Conservation (phyloP, 1,284 basidiomycete species). For the Xanthoconium separans region DNA sequence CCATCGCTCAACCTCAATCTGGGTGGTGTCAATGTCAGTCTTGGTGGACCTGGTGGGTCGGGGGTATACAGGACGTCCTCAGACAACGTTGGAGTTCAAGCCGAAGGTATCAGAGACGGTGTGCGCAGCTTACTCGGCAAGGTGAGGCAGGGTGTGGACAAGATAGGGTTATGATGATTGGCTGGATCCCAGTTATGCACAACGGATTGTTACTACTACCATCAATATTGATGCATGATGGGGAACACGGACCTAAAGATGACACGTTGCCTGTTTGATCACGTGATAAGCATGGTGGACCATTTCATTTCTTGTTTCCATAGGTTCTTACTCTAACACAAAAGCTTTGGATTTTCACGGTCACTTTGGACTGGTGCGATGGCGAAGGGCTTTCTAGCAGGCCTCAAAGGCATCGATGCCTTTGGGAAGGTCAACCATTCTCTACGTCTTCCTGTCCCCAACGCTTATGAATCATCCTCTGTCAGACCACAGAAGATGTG, state of each 20-base stretch:
- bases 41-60: slow-evolving; percentile 80
- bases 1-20: slow-evolving; percentile 86
- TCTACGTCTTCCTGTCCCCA: not conserved
- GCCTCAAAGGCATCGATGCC: slow-evolving; percentile 88
- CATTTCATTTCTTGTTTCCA: not conserved
- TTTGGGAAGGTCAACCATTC: slow-evolving; percentile 84
- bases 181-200: not conserved
- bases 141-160: slow-evolving; percentile 86
- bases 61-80: slow-evolving; percentile 80
- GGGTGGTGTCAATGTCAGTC: slow-evolving; percentile 86
- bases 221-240: too few relatives aligned
- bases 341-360: slow-evolving; percentile 31
- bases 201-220: not conserved
- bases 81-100: slow-evolving; percentile 73
- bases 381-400: slow-evolving; percentile 75
- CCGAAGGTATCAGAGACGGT: slow-evolving; percentile 82
- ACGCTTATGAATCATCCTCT: slow-evolving; percentile 13
- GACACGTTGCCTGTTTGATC: slow-evolving; percentile 28
- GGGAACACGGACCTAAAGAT: too few relatives aligned
- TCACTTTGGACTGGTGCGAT: slow-evolving; percentile 40
- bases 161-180: slow-evolving; percentile 51
- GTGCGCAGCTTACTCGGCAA: slow-evolving; percentile 84
- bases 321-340: slow-evolving; percentile 20
- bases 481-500: slow-evolving; percentile 94
- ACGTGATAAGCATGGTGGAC: slow-evolving; percentile 19